phyloP scores from a whole-genome alignment of 176 grass and related monocot genomes.

The Carex littledalei region DNA sequence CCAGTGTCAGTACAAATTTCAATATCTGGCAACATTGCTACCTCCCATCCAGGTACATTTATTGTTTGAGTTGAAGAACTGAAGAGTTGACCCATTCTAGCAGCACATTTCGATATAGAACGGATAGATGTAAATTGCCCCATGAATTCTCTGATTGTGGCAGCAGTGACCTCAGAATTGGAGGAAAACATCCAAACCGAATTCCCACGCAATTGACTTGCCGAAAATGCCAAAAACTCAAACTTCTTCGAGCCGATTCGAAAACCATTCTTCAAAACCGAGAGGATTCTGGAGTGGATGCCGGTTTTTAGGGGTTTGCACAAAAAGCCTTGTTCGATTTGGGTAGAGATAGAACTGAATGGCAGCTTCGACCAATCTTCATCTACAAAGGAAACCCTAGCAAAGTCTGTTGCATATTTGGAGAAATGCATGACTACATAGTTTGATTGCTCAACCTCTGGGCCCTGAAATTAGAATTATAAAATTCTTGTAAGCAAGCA shows the following conservation, averaged over 20 bases:
- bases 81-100: constrained; percentile 97
- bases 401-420: constrained; percentile 71
- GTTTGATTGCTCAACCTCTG: constrained; percentile 82
- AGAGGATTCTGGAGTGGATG: constrained; percentile 68
- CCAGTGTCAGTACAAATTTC: constrained; percentile 59
- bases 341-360: constrained; percentile 57
- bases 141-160: constrained; percentile 85
- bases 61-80: constrained; percentile 75
- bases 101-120: constrained; percentile 88
- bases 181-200: constrained; percentile 99
- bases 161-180: constrained; percentile 58
- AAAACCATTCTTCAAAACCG: constrained; percentile 76
- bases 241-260: constrained; percentile 71
- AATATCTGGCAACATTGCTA: constrained; percentile 73
- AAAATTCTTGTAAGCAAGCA: not conserved
- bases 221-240: constrained; percentile 96
- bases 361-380: constrained; percentile 95
- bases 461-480: constrained; percentile 52
- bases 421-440: constrained; percentile 70
- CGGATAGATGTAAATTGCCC: constrained; percentile 67
- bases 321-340: constrained; percentile 51
- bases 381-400: constrained; percentile 92
- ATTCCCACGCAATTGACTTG: constrained; percentile 86
- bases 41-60: constrained; percentile 35
- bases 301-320: constrained; percentile 67